Percentiles rank a stretch among this genome's conserved stretches.
Conservation (phyloP, 768 basidiomycete species). For the Boletus edulis region DNA sequence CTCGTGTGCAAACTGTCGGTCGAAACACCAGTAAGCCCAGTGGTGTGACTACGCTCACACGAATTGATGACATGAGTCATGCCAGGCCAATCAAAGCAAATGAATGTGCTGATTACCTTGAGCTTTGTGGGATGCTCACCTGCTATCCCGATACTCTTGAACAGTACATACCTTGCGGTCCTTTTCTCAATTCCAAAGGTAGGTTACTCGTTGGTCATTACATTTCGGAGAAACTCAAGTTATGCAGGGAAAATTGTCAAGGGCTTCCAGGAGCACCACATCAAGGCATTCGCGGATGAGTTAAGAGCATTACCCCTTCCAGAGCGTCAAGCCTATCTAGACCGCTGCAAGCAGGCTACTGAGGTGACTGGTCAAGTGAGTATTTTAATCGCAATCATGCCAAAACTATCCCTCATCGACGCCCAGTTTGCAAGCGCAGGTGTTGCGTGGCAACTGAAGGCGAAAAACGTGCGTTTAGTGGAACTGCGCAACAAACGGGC, state of each 20-base stretch:
- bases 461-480: constrained; percentile 16
- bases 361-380: constrained; percentile 13
- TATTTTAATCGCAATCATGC: not conserved
- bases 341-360: constrained; percentile 11
- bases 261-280: constrained; percentile 21
- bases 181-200: constrained; percentile 25
- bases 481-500: constrained; percentile 24
- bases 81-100: constrained; percentile 20
- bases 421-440: constrained; percentile 25
- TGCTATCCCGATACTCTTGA: constrained; percentile 11
- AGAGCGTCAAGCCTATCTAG: constrained; percentile 20
- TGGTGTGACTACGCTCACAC: not conserved
- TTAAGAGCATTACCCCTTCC: constrained; percentile 9
- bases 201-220: not conserved
- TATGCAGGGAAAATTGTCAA: constrained; percentile 15
- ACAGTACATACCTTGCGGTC: constrained; percentile 26
- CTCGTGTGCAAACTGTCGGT: constrained; percentile 27
- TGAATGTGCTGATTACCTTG: constrained; percentile 3
- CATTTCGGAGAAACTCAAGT: constrained; percentile 3
- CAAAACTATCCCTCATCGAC: constrained; percentile 7
- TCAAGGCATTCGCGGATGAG: constrained; percentile 16
- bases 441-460: constrained; percentile 24
- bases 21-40: constrained; percentile 23
- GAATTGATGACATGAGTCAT: not conserved
- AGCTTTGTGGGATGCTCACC: constrained; percentile 7